Conservation (phyloP, 2,329 filamentous ascomycete genomes). For the Ambrosiella beaveri region DNA sequence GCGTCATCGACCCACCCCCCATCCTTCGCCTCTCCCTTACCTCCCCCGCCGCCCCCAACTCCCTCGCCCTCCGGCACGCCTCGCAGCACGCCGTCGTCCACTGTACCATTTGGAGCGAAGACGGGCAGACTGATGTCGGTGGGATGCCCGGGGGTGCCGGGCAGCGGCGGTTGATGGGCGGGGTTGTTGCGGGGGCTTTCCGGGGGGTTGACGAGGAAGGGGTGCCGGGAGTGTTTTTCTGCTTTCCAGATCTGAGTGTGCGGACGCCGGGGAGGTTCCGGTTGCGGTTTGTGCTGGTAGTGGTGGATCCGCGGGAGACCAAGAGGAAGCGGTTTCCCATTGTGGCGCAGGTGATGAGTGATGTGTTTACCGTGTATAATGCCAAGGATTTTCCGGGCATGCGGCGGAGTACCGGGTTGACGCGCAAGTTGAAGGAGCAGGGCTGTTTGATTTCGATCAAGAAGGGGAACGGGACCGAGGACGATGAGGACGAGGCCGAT, state of each 20-base stretch:
- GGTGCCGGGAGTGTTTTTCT: slow-evolving; percentile 66
- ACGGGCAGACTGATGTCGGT: slow-evolving; percentile 49
- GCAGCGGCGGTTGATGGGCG: slow-evolving; percentile 64
- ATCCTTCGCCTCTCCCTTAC: slow-evolving; percentile 51
- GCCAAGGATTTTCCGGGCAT: slow-evolving; percentile 79
- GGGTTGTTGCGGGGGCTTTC: slow-evolving; percentile 59
- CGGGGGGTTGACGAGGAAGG: slow-evolving; percentile 58
- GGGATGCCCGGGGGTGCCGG: slow-evolving; percentile 55
- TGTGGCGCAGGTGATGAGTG: slow-evolving; percentile 38
- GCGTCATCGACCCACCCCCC: slow-evolving; percentile 69
- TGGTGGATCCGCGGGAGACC: slow-evolving; percentile 41
- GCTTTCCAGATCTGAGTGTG: slow-evolving; percentile 68
- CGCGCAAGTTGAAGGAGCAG: slow-evolving; percentile 58
- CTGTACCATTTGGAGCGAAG: slow-evolving; percentile 58
- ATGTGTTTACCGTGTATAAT: slow-evolving; percentile 63
- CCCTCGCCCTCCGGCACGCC: background rate
- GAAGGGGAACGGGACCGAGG: slow-evolving; percentile 56
- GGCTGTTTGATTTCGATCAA: slow-evolving; percentile 74
- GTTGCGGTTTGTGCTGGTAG: slow-evolving; percentile 55
- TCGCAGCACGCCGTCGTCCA: slow-evolving; percentile 53
- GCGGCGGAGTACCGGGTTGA: slow-evolving; percentile 57
- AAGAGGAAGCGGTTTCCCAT: slow-evolving; percentile 33
- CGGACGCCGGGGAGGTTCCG: slow-evolving; percentile 61
- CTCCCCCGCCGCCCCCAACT: slow-evolving; percentile 22
- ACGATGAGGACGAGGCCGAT: slow-evolving; percentile 27